Evolutionary conservation across 2,329 filamentous ascomycete species (phyloP), one percentile per base, ranked within the genome.

Genomic region (Rhynchosporium agropyri): DNA sequence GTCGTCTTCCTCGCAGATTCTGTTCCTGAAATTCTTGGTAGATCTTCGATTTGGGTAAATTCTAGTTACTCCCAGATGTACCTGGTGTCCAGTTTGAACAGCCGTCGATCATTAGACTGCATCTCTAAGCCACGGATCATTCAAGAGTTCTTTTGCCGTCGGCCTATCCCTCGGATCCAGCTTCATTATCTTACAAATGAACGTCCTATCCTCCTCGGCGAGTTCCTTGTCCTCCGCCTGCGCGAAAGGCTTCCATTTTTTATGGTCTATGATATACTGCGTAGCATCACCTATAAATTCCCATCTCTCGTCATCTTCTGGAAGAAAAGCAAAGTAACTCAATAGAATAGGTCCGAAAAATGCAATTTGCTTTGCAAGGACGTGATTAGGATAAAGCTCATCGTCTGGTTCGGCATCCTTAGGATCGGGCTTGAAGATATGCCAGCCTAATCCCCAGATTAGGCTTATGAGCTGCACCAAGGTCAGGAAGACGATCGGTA

Each of bases 111-210:
- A 38, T 28, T 54, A 43, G 40, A 49, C 29, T 55, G 40, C 50
- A 61, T 36, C 50, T 40, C 12, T 15, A 57, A 61, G 43, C 60
- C 51, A 61, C 42, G 60, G 28, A 65, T 72, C 68, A 50, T 63
- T 31, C 43, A 72, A 58, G n/a, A 71, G 64, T 33, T 71, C 60
- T 42, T 42, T 61, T 26, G 70, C 70, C 45, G 69, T 71, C 40
- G 68, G 70, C 36, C 70, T 65, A 48, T 71, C 67, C 53, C 66
- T 68, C 38, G 69, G 69, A 60, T 71, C 68, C 13, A 71, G 43
- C 70, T 42, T 29, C 20, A 20, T 20, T 20, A 20, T 20, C 20
- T 20, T 20, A 20, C 20, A 20, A 20, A 20, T 20, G 20, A 68
- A 67, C 38, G 45, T 57, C 51, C 62, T 67, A 51, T 70, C 69